These are phyloP conservation scores for Aphanocladium album DNA, from an alignment of 2,329 filamentous ascomycete species.

Conservation along the genomic window DNA sequence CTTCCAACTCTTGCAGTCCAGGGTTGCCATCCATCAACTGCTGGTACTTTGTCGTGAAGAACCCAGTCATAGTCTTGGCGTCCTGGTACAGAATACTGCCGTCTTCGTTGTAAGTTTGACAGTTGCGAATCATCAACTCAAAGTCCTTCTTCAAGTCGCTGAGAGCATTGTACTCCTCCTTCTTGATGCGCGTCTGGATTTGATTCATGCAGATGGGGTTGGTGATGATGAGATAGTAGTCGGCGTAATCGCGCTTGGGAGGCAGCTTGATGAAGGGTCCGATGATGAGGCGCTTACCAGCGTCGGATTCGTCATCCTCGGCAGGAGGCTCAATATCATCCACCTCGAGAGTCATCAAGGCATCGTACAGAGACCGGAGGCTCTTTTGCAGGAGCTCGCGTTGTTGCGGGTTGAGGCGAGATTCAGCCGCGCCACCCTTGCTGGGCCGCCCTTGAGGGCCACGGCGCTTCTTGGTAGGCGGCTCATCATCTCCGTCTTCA, in stretches of 20 bases:
- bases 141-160: conserved; percentile 80
- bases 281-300: conserved; percentile 73
- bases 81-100: conserved; percentile 87
- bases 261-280: conserved; percentile 91
- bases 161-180: conserved; percentile 81
- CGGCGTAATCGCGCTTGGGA: conserved; percentile 81
- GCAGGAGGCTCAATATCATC: conserved; percentile 58
- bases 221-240: conserved; percentile 92
- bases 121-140: conserved; percentile 80
- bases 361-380: conserved; percentile 70
- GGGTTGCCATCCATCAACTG: conserved; percentile 50
- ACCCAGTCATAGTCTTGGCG: conserved; percentile 81
- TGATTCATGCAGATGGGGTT: conserved; percentile 94
- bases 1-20: conserved; percentile 53
- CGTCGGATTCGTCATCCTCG: conserved; percentile 54
- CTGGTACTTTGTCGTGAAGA: conserved; percentile 49
- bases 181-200: conserved; percentile 92
- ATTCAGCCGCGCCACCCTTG: conserved; percentile 37
- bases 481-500: conserved; percentile 69
- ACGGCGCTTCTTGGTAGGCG: conserved; percentile 72
- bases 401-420: conserved; percentile 59
- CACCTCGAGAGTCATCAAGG: conserved; percentile 78
- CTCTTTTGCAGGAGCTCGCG: conserved; percentile 76
- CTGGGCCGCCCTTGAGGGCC: conserved; percentile 67
- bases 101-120: conserved; percentile 94